phyloP scores from a whole-genome alignment of 108 stramenopile genomes.

The Cyclotella cryptica region DNA sequence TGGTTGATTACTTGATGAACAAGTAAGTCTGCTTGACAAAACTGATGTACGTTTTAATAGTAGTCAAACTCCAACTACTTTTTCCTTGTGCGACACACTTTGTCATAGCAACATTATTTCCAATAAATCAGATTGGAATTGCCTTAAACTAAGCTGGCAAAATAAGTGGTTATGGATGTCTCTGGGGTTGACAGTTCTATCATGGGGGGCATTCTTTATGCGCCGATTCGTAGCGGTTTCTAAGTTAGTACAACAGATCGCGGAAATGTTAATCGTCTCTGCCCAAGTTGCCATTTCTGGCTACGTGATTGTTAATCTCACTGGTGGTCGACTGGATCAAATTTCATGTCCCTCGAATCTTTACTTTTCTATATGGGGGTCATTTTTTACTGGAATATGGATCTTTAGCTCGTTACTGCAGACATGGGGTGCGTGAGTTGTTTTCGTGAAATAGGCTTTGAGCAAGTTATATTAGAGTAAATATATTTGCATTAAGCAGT shows the following conservation, averaged over 20 bases:
- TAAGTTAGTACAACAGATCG: not conserved
- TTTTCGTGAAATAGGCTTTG: not conserved
- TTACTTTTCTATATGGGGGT: constrained; percentile 32
- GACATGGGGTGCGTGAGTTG: not conserved
- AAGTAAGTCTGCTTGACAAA: constrained; percentile 8
- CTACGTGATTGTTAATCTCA: constrained; percentile 9
- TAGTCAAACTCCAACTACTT: not conserved
- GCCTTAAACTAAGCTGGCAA: constrained; percentile 3
- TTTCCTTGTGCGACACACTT: not conserved
- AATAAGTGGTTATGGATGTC: constrained; percentile 37
- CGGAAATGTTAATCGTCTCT: constrained; percentile 4
- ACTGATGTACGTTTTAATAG: not conserved
- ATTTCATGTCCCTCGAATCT: constrained; percentile 39
- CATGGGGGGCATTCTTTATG: constrained; percentile 24
- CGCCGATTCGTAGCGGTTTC: not conserved
- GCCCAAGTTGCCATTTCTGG: constrained; percentile 10
- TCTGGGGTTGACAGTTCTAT: not conserved
- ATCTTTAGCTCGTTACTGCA: constrained; percentile 24
- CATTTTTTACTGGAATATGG: constrained; percentile 32
- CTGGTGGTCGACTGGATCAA: constrained; percentile 24
- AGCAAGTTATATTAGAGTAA: no score
- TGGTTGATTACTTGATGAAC: constrained; percentile 26
- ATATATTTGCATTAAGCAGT: not conserved
- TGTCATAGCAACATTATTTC: constrained; percentile 6
- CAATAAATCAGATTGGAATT: not conserved